phyloP scores from a whole-genome alignment of 257 asterid genomes.

The Lycium ferocissimum region DNA sequence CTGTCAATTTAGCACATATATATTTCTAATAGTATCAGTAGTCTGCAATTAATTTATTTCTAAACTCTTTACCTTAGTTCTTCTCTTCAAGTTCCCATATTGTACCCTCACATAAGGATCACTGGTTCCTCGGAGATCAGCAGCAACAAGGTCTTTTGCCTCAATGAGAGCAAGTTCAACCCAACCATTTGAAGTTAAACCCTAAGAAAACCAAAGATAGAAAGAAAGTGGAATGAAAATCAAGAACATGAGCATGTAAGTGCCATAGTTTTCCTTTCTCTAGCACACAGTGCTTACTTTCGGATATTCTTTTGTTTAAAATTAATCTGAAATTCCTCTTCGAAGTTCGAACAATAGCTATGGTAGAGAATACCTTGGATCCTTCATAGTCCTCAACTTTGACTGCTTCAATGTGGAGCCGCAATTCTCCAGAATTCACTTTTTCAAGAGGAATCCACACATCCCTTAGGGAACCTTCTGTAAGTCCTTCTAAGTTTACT shows the following conservation, averaged over 20 bases:
- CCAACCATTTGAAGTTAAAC: slow-evolving; percentile 73
- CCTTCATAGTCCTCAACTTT: slow-evolving; percentile 58
- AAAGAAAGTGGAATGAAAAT: slow-evolving; percentile 18
- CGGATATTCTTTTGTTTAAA: not conserved
- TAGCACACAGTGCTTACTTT: not conserved
- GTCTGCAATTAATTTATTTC: not conserved
- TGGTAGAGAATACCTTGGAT: slow-evolving; percentile 57
- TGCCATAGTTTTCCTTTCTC: slow-evolving; percentile 2
- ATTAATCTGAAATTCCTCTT: not conserved
- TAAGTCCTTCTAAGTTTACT: slow-evolving; percentile 94
- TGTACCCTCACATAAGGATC: slow-evolving; percentile 95
- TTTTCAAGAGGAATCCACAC: slow-evolving; percentile 90
- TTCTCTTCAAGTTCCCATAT: slow-evolving; percentile 86
- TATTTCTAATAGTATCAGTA: not conserved
- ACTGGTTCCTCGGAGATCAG: slow-evolving; percentile 97
- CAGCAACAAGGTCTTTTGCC: slow-evolving; percentile 92
- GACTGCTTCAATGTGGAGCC: slow-evolving; percentile 81
- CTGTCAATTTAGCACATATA: slow-evolving; percentile 6
- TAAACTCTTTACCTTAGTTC: slow-evolving; percentile 68
- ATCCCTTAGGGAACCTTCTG: slow-evolving; percentile 79
- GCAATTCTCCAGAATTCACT: slow-evolving; percentile 86
- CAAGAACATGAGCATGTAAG: not conserved
- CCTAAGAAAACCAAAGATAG: slow-evolving; percentile 47
- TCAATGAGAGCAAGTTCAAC: slow-evolving; percentile 86
- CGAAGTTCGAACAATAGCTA: not conserved